Conservation (phyloP, 1,139 yeast species). For the Protomyces arabidopsidicola region DNA sequence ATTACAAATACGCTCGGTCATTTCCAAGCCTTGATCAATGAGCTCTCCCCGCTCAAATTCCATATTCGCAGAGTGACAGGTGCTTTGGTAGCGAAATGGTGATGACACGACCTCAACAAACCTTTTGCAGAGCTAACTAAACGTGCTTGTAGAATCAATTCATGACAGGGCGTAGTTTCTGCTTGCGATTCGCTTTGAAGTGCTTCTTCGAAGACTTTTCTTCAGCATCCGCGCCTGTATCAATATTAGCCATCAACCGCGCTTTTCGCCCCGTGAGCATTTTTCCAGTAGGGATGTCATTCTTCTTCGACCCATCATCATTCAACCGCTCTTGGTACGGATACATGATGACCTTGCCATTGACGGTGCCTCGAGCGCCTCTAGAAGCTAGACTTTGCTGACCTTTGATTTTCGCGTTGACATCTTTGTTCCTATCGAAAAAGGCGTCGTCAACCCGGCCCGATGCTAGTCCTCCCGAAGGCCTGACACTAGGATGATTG, state of each 20-base stretch:
- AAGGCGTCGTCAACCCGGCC: conserved; percentile 22
- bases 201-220: conserved; percentile 25
- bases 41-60: no score
- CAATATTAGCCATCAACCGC: conserved; percentile 20
- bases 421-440: conserved; percentile 15
- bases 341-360: conserved; percentile 27
- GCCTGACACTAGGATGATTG: not conserved
- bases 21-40: no score
- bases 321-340: conserved; percentile 28
- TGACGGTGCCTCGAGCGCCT: conserved; percentile 20
- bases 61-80: no score
- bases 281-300: conserved; percentile 16
- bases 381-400: conserved; percentile 23
- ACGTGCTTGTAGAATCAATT: not conserved
- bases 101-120: no score
- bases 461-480: conserved; percentile 10
- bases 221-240: conserved; percentile 25
- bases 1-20: no score
- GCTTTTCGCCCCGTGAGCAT: conserved; percentile 29
- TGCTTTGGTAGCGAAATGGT: no score
- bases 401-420: conserved; percentile 21
- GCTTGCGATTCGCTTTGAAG: conserved; percentile 29
- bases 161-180: conserved; percentile 19
- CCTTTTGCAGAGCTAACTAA: no score
- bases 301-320: conserved; percentile 22